Percentiles rank a stretch among this genome's conserved stretches.
Evolutionary conservation across 2,329 filamentous ascomycete species (phyloP).

Genomic region (Penicillium olsonii): DNA sequence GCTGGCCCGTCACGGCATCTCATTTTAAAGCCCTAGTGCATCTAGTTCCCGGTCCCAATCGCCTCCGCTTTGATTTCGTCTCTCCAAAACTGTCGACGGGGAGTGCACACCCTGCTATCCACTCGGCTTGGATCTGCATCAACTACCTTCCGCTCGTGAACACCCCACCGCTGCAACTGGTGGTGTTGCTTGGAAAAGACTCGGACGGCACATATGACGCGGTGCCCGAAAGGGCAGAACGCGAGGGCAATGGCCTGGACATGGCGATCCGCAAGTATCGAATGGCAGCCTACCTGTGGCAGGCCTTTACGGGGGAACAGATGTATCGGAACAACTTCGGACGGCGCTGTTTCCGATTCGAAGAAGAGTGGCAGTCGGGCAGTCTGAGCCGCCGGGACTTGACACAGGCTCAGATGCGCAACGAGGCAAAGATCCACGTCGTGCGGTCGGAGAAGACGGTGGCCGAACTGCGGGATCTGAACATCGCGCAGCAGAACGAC

Average conservation of each 20-base stretch:
- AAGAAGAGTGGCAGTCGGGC: constrained; percentile 91
- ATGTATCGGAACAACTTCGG: constrained; percentile 90
- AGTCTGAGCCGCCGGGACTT: constrained; percentile 75
- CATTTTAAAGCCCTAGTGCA: constrained; percentile 91
- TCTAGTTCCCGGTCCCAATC: constrained; percentile 88
- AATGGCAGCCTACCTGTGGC: constrained; percentile 95
- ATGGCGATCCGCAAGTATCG: constrained; percentile 85
- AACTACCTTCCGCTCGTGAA: constrained; percentile 82
- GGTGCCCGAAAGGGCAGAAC: constrained; percentile 70
- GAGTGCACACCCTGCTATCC: constrained; percentile 64
- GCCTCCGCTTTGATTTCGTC: constrained; percentile 81
- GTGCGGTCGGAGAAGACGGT: constrained; percentile 82
- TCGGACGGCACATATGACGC: constrained; percentile 85
- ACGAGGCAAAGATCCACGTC: constrained; percentile 86
- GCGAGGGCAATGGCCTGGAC: constrained; percentile 79
- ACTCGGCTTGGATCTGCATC: constrained; percentile 77
- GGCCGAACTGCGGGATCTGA: constrained; percentile 75
- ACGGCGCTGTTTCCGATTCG: constrained; percentile 81
- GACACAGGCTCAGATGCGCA: constrained; percentile 73
- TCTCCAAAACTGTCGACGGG: constrained; percentile 74
- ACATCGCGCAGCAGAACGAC: constrained; percentile 75
- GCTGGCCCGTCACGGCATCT: constrained; percentile 85
- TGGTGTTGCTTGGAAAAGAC: constrained; percentile 83
- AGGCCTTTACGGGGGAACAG: constrained; percentile 94
- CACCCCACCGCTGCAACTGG: constrained; percentile 82